A percentile compares a stretch with the other conserved stretches of the same genome.
Evolutionary conservation across 495 filamentous ascomycete genomes (phyloP).

Genomic region (Massariosphaeria phaeospora): DNA sequence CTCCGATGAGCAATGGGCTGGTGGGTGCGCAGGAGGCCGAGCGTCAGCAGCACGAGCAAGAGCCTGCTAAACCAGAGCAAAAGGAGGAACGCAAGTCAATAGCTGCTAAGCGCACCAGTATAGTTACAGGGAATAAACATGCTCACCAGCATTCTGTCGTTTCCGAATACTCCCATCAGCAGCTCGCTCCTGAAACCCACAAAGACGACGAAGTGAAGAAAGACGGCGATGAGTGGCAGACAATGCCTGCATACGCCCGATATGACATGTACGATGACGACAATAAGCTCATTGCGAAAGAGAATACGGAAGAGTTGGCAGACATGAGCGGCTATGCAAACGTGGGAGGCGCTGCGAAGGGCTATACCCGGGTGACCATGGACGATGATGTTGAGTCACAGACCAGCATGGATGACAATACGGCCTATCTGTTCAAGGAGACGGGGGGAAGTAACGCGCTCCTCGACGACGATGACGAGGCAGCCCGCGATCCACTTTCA

Average conservation of each 20-base stretch:
- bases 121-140: background rate
- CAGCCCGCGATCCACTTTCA: constrained; percentile 68
- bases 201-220: constrained; percentile 46
- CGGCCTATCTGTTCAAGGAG: constrained; percentile 86
- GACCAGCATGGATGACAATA: constrained; percentile 97
- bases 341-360: constrained; percentile 82
- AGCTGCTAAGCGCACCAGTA: constrained; percentile 3
- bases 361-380: constrained; percentile 86
- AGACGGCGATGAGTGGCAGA: constrained; percentile 71
- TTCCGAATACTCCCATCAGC: constrained; percentile 92
- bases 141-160: constrained; percentile 38
- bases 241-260: constrained; percentile 86
- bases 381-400: constrained; percentile 92
- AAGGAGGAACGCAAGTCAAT: background rate
- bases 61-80: background rate
- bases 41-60: background rate
- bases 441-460: constrained; percentile 54
- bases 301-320: constrained; percentile 64
- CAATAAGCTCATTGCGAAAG: constrained; percentile 75
- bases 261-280: constrained; percentile 96
- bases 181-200: constrained; percentile 51
- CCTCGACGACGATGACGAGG: constrained; percentile 63
- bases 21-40: background rate
- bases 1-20: no score
- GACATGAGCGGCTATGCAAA: constrained; percentile 66